Base-by-base conservation (phyloP, 2,329 filamentous ascomycete genomes). In the Ceratocystiopsis minuta region DNA sequence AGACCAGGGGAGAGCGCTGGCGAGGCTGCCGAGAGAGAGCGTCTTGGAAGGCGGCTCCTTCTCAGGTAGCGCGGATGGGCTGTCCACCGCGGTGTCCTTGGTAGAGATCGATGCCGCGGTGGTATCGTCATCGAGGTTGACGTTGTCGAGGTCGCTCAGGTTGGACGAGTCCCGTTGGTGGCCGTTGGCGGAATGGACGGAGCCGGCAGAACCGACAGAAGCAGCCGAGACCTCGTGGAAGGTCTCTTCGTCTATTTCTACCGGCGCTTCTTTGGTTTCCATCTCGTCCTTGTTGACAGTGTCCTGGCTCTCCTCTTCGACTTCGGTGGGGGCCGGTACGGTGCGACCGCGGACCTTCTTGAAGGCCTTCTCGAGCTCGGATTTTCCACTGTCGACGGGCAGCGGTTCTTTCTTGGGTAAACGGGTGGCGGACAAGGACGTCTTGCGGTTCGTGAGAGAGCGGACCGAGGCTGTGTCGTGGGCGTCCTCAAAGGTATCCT, bases 401-500 rank as follows among this genome's bases (percentile, higher is more conserved):
- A 48, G 45, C n/a, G 39, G 20, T 36, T 38, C 34, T 17, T 18
- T 55, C 53, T 45, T 57, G 62, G 34, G 37, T 24, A 40, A 32
- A 14, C 42, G 45, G 11, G 36, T 18, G 13, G 42, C 20, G 12
- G 60, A 52, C 37, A 56, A 48, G 16, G 61, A 60, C 16, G 54
- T 45, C 40, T 57, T 63, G 54, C 67, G 61, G 50, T 65, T 66
- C 34, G 70, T 75, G 47, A 85, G 60, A 20, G 79, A 84, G 46
- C 79, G 72, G 41, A 72, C 64, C 32, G 74, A 77, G 37, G 65
- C 60, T 45, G 67, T 72, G 58, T 83, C 80, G 51, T 74, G 64
- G 43, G 83, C 85, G 66, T 94, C 85, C 62, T 93, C 84, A 54
- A 92, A 93, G 15, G 72, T 72, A 53, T 87, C 79, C 78, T 84